A percentile compares a stretch with the other conserved stretches of the same genome.
phyloP scores from a whole-genome alignment of 805 yeast genomes.

The Danielia reshetovae region DNA sequence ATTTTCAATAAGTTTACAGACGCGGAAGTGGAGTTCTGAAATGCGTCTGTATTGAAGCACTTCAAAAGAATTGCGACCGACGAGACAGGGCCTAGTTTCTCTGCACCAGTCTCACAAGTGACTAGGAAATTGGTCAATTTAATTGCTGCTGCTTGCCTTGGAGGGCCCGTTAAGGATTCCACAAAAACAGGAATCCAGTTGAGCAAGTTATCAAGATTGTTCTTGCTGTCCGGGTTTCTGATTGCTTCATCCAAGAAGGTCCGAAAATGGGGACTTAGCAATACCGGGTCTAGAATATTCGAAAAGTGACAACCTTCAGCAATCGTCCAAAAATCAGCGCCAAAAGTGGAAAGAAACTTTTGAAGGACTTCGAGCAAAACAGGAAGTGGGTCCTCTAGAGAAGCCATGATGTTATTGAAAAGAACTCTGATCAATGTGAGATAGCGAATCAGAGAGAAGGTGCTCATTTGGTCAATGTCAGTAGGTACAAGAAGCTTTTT shows the following conservation, averaged over 20 bases:
- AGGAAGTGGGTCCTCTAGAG: conserved; percentile 48
- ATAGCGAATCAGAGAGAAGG: conserved; percentile 26
- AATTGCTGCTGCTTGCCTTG: conserved; percentile 50
- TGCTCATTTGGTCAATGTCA: conserved; percentile 29
- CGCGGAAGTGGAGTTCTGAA: conserved; percentile 1
- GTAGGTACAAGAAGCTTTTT: conserved; percentile 26
- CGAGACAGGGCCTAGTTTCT: neutral
- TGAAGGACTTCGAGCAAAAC: conserved; percentile 50
- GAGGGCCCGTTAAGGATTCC: conserved; percentile 43
- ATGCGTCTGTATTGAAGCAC: conserved; percentile 14
- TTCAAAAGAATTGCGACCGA: conserved; percentile 11
- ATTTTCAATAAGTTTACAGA: conserved; percentile 36
- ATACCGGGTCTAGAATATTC: conserved; percentile 56
- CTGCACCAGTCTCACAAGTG: conserved; percentile 13
- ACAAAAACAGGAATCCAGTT: conserved; percentile 53
- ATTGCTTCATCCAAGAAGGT: conserved; percentile 25
- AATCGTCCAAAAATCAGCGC: conserved; percentile 49
- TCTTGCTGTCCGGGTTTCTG: conserved; percentile 8
- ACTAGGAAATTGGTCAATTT: conserved; percentile 48
- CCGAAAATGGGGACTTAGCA: conserved; percentile 49
- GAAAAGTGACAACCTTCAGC: conserved; percentile 52
- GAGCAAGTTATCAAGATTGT: conserved; percentile 37
- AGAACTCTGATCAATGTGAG: conserved; percentile 39
- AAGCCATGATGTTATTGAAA: conserved; percentile 50
- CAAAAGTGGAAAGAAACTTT: conserved; percentile 40